A percentile compares a stretch with the other conserved stretches of the same genome.
These are phyloP conservation scores for Nemania diffusa DNA, from an alignment of 2,329 filamentous ascomycete species.

Conservation along the genomic window DNA sequence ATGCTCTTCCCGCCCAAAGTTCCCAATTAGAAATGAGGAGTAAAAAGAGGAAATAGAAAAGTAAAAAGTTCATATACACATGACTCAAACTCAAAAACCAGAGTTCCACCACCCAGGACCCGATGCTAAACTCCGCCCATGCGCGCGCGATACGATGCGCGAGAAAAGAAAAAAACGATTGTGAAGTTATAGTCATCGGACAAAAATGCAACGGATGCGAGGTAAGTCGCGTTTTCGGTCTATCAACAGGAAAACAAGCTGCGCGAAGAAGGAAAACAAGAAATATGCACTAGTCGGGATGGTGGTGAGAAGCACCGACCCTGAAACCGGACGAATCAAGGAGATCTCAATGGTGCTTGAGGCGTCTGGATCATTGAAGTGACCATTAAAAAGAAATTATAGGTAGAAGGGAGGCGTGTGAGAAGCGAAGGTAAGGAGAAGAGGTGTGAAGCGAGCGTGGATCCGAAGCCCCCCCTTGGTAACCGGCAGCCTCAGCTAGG, in stretches of 20 bases:
- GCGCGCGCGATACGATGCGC: conserved; percentile 4
- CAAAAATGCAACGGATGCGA: neutral
- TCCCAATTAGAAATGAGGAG: neutral
- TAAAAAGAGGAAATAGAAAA: neutral
- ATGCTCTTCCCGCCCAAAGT: neutral
- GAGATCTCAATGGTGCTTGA: neutral
- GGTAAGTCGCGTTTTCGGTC: neutral
- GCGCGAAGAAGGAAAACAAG: neutral
- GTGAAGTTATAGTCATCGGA: neutral
- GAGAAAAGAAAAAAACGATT: conserved; percentile 9
- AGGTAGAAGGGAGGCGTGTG: neutral
- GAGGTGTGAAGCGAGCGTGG: neutral
- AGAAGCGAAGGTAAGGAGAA: conserved; percentile 17
- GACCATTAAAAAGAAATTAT: conserved; percentile 17
- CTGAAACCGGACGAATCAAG: conserved; percentile 1
- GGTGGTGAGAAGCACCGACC: neutral
- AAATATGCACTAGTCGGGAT: conserved; percentile 13
- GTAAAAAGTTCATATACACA: conserved; percentile 28
- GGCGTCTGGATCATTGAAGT: neutral
- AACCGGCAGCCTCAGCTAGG: conserved; percentile 23
- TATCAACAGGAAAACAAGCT: conserved; percentile 3
- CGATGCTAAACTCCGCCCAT: conserved; percentile 29
- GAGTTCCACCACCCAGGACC: neutral
- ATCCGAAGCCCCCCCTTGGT: conserved; percentile 1
- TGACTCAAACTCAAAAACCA: conserved; percentile 4